Conservation (phyloP, 257 asterid genomes). For the Oldenlandia corymbosa region DNA sequence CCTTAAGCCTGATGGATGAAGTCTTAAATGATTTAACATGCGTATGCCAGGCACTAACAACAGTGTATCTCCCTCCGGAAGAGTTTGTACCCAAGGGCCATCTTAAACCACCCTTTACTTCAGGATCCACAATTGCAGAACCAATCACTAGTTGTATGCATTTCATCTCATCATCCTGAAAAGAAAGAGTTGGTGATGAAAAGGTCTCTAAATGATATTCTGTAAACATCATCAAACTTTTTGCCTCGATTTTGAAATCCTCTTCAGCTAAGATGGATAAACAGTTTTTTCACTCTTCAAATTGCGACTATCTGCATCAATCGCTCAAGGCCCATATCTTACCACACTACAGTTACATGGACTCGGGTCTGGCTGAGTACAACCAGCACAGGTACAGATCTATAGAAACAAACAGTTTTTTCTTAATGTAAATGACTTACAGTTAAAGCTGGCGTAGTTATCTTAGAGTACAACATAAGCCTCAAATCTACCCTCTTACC, state of each 20-base stretch:
- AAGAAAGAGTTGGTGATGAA: slow-evolving; percentile 9
- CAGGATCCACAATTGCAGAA: slow-evolving; percentile 37
- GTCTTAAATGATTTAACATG: slow-evolving; percentile 25
- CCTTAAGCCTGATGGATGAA: slow-evolving; percentile 36
- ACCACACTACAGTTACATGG: not conserved
- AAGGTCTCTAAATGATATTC: not conserved
- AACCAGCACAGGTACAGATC: not conserved
- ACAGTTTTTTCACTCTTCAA: not conserved
- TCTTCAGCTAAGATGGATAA: not conserved
- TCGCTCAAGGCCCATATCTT: not conserved
- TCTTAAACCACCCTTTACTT: slow-evolving; percentile 43
- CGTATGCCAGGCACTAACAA: slow-evolving; percentile 40
- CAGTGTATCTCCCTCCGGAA: slow-evolving; percentile 35
- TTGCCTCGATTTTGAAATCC: not conserved
- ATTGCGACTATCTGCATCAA: not conserved
- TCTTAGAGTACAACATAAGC: slow-evolving; percentile 41
- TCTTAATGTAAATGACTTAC: slow-evolving; percentile 24
- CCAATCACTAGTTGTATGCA: slow-evolving; percentile 29
- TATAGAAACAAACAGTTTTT: not conserved
- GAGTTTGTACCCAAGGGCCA: slow-evolving; percentile 44
- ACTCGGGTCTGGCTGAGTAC: not conserved
- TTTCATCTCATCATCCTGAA: slow-evolving; percentile 42
- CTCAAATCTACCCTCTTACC: slow-evolving; percentile 39
- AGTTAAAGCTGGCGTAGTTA: slow-evolving; percentile 22
- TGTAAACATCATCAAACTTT: no score